Conservation (phyloP, 345 rosid genomes). For the Rubroshorea leprosula region DNA sequence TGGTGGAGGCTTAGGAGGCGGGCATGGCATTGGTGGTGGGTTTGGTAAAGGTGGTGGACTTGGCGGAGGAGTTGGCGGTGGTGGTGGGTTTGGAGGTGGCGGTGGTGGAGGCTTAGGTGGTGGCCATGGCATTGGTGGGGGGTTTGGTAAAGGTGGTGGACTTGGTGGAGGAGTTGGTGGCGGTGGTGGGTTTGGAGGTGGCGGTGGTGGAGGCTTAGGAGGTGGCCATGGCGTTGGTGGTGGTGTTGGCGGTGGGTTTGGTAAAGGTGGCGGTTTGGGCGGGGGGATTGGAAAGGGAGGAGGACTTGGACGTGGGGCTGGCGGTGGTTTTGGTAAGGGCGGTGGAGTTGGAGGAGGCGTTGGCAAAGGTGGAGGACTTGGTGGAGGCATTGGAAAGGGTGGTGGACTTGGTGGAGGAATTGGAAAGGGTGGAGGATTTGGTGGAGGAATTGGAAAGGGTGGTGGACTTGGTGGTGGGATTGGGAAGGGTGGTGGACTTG, state of each 20-base stretch:
- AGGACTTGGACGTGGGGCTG: not conserved
- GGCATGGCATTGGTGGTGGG: too few species aligned
- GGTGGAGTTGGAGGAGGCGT: constrained; percentile 10
- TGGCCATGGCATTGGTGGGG: too few species aligned
- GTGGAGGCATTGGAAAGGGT: constrained; percentile 6
- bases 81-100: constrained; percentile 7
- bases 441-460: constrained; percentile 21
- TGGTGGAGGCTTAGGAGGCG: not conserved
- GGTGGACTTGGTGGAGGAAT: constrained; percentile 22
- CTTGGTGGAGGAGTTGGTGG: constrained; percentile 14
- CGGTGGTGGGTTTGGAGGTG: constrained; percentile 14
- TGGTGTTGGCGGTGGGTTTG: not conserved
- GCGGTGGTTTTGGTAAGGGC: constrained; percentile 14
- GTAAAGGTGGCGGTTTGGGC: constrained; percentile 15
- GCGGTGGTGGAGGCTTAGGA: constrained; percentile 35
- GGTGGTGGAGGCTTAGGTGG: too few species aligned
- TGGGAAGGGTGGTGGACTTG: constrained; percentile 17
- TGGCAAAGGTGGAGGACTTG: not conserved
- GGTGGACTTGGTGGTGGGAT: constrained; percentile 10
- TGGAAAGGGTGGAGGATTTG: constrained; percentile 12
- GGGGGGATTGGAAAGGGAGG: constrained; percentile 17
- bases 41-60: not conserved
- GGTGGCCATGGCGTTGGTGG: constrained; percentile 18
- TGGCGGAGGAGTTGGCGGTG: constrained; percentile 15
- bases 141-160: constrained; percentile 3